Evolutionary conservation across 2,329 filamentous ascomycete species (phyloP).

Genomic region (Rosellinia necatrix): DNA sequence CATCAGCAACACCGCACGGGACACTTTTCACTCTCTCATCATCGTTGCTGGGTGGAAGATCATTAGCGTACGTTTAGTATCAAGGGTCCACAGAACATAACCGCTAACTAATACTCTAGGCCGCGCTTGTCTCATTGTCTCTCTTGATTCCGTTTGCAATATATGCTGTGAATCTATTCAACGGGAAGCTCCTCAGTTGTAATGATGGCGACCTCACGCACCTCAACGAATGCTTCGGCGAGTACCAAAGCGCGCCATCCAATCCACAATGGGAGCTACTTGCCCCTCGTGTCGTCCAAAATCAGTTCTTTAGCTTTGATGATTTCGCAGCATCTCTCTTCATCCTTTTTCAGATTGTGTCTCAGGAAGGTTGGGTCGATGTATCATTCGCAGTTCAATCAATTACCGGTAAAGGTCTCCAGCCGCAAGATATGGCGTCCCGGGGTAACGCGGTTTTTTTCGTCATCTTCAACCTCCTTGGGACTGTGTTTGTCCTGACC

Average conservation of each 20-base stretch:
- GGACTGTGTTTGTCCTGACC: conserved; percentile 94
- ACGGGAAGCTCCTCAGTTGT: conserved; percentile 77
- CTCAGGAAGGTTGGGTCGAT: conserved; percentile 96
- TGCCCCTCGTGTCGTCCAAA: conserved; percentile 78
- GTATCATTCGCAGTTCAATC: conserved; percentile 85
- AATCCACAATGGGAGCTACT: conserved; percentile 77
- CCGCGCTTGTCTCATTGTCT: conserved; percentile 91
- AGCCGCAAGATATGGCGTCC: conserved; percentile 70
- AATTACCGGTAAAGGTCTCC: conserved; percentile 75
- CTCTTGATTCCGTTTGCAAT: conserved; percentile 96
- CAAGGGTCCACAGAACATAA: background rate
- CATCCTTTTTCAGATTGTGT: conserved; percentile 97
- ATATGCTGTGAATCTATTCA: conserved; percentile 92
- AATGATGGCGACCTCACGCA: conserved; percentile 70
- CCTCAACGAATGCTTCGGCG: conserved; percentile 76
- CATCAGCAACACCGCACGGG: conserved; percentile 90
- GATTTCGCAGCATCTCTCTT: conserved; percentile 93
- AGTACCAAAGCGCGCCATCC: conserved; percentile 77
- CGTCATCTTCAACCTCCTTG: conserved; percentile 92
- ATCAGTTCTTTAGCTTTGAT: conserved; percentile 90
- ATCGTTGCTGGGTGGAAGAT: conserved; percentile 95
- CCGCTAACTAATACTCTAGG: conserved; percentile 45
- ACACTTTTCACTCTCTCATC: conserved; percentile 96
- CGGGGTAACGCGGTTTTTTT: conserved; percentile 94
- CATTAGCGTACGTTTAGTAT: conserved; percentile 65